Base-by-base conservation (phyloP, 768 basidiomycete species). In the Leucosporidium scottii region DNA sequence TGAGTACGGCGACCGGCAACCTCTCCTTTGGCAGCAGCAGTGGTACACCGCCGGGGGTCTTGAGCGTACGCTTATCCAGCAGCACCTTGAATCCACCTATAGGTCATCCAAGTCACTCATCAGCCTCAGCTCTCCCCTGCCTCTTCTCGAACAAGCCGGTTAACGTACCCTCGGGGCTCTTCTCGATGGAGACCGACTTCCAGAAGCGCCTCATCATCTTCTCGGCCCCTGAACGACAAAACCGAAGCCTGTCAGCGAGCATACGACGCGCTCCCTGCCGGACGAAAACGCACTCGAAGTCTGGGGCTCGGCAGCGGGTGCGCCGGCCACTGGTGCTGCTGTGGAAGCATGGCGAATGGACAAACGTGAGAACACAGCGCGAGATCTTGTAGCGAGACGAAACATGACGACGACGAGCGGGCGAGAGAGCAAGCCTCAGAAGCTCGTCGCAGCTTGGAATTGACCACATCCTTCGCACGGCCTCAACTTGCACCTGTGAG, bases 181-280 rank as follows among this genome's bases (percentile, higher is more conserved):
- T 79, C 70, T 88, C 85, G 63, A 97, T 81, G 23, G 84, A 84
- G n/a, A 93, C 96, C 0, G 84, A 84, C 76, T 92, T 93, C 96
- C 96, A 99, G 77, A 98, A 98, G 30, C 96, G 82, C 72, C 88
- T 87, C 78, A 90, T 81, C 2, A 90, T 89, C 49, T 85, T 84
- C 78, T 96, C 91, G 17, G 90, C 91, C 68, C 88, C 93, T 96
- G 74, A 12, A 67, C 58, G 59, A 15, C 47, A 13, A 6, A 3
- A 6, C 8, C 10, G 8, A 50, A 9, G 20, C 47, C 4, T 30
- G 44, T 62, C 60, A 69, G 68, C 39, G 8, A 44, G 39, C 39
- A 44, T 8, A 44, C 39, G 39, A 44, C 39, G 39, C 39, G 39
- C 39, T 44, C 39, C 39, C 15, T 44, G 39, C 39, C 39, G 39